phyloP scores from a whole-genome alignment of 192 early-diverging fungal species.

The Umbelopsis ramanniana region DNA sequence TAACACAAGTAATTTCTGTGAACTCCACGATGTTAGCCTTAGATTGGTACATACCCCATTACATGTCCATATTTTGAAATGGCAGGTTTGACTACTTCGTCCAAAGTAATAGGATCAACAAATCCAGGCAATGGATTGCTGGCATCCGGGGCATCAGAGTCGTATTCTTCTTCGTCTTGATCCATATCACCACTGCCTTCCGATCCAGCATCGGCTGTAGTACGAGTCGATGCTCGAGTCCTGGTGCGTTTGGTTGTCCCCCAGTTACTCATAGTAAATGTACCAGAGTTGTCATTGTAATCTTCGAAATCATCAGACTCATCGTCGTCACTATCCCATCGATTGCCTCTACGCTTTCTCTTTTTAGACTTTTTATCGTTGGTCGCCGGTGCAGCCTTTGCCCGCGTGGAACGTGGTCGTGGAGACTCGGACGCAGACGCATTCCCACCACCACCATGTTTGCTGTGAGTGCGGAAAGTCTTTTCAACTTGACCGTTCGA shows the following conservation, averaged over 20 bases:
- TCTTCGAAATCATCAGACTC: constrained; percentile 64
- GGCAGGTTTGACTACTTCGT: constrained; percentile 88
- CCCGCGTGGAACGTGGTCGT: constrained; percentile 44
- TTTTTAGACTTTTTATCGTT: constrained; percentile 49
- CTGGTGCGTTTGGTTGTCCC: constrained; percentile 62
- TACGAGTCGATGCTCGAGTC: constrained; percentile 33
- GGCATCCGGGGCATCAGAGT: constrained; percentile 51
- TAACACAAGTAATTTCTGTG: constrained; percentile 1
- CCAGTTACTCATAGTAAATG: constrained; percentile 63
- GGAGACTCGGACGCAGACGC: constrained; percentile 31
- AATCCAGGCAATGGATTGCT: constrained; percentile 90
- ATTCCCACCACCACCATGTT: constrained; percentile 42
- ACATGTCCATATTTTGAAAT: constrained; percentile 95
- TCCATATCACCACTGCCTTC: constrained; percentile 19
- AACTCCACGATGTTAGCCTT: too few species aligned
- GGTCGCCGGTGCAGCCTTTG: constrained; percentile 35
- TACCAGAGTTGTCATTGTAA: constrained; percentile 73
- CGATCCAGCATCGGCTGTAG: constrained; percentile 31
- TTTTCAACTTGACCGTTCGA: constrained; percentile 78
- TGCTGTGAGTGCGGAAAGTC: constrained; percentile 81
- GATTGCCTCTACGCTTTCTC: constrained; percentile 53
- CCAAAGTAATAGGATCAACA: constrained; percentile 93
- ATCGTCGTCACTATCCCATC: constrained; percentile 51
- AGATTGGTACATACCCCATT: constrained; percentile 63
- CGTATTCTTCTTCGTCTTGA: constrained; percentile 42